These are phyloP conservation scores for Pyrenochaeta sp. DNA, from an alignment of 2,329 filamentous ascomycete species.

Conservation along the genomic window DNA sequence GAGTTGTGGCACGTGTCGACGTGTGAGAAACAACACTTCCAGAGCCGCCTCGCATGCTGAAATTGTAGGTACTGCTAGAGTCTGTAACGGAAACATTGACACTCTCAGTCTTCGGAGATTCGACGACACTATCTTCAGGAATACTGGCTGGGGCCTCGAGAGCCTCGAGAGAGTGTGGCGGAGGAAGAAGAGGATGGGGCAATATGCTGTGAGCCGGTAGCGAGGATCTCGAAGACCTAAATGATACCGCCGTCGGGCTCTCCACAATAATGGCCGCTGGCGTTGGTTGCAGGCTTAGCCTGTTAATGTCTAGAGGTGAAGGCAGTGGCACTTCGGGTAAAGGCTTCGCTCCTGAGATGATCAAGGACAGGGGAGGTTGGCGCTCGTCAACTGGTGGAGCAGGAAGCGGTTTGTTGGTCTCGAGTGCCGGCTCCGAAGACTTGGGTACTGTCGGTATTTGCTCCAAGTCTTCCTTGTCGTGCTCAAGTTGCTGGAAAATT, in stretches of 20 bases:
- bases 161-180: conserved; percentile 34
- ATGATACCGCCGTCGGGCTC: conserved; percentile 48
- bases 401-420: conserved; percentile 49
- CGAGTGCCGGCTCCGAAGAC: conserved; percentile 22
- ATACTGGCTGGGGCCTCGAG: conserved; percentile 47
- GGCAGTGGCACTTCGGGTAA: conserved; percentile 67
- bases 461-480: conserved; percentile 17
- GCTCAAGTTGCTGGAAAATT: conserved; percentile 43
- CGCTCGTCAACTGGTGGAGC: conserved; percentile 47
- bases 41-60: conserved; percentile 77
- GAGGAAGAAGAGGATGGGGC: conserved; percentile 35
- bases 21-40: conserved; percentile 79
- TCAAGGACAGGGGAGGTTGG: conserved; percentile 50
- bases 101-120: conserved; percentile 60
- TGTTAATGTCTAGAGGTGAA: conserved; percentile 45
- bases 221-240: conserved; percentile 59
- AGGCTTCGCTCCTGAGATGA: conserved; percentile 68
- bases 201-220: conserved; percentile 45
- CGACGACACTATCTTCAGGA: conserved; percentile 37
- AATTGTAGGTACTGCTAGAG: conserved; percentile 79
- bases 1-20: conserved; percentile 88
- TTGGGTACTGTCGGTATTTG: conserved; percentile 14
- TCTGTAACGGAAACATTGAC: conserved; percentile 78
- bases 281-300: conserved; percentile 30
- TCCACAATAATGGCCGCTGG: conserved; percentile 31